Conservation (phyloP, 805 yeast species). For the Cyberlindnera mississippiensis region DNA sequence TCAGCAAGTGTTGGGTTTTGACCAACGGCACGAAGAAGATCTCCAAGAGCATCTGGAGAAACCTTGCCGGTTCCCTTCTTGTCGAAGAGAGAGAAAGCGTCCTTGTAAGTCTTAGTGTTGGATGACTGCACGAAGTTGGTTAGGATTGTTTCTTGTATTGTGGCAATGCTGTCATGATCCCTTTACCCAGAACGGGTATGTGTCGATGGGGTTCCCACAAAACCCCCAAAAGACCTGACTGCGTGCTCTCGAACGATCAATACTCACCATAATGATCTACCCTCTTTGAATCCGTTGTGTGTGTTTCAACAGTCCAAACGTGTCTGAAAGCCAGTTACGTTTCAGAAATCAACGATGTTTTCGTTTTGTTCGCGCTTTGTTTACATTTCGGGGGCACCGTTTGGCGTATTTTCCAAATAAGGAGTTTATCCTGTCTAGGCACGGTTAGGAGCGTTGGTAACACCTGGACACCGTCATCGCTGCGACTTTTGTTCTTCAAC, state of each 20-base stretch:
- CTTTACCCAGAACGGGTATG: too few species aligned
- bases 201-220: neutral
- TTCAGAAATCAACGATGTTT: conserved; percentile 7
- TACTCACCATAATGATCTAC: too few species aligned
- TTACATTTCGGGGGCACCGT: conserved; percentile 6
- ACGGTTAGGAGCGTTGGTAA: neutral
- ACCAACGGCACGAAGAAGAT: conserved; percentile 92
- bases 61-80: conserved; percentile 94
- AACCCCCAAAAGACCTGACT: too few species aligned
- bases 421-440: neutral
- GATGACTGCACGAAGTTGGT: conserved; percentile 12
- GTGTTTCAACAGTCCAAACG: neutral
- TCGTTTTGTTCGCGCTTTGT: conserved; percentile 10
- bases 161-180: conserved; percentile 3
- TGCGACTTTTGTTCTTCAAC: too few species aligned
- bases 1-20: conserved; percentile 96
- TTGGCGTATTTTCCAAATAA: conserved; percentile 7
- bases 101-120: conserved; percentile 53
- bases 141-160: neutral
- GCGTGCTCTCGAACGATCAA: neutral
- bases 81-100: conserved; percentile 95
- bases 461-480: neutral
- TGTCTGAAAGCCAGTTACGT: neutral
- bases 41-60: conserved; percentile 81
- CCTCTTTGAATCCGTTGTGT: too few species aligned